Evolutionary conservation across 1,139 yeast genomes (phyloP).

Genomic region (Ogataea hybrid): DNA sequence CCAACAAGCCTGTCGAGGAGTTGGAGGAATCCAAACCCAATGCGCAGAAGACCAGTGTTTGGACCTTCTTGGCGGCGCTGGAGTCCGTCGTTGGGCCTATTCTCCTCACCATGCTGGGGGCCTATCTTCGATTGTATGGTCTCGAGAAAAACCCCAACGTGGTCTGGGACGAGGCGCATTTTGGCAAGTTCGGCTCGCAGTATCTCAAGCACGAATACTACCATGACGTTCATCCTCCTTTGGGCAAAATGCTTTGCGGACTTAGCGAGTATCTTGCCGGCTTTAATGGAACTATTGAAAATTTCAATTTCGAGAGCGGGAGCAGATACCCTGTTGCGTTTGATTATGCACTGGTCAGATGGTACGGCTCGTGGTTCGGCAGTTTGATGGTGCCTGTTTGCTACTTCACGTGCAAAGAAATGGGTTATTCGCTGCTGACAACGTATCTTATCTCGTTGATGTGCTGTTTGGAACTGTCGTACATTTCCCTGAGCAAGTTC

Average conservation of each 20-base stretch:
- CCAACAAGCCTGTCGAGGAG: no score
- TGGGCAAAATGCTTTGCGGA: slow-evolving; percentile 70
- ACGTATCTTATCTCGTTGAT: slow-evolving; percentile 54
- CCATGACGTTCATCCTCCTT: slow-evolving; percentile 79
- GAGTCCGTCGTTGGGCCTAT: slow-evolving; percentile 55
- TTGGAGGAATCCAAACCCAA: no score
- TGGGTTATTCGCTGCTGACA: slow-evolving; percentile 46
- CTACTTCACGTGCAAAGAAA: slow-evolving; percentile 52
- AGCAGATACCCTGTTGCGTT: slow-evolving; percentile 50
- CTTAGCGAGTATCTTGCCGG: slow-evolving; percentile 67
- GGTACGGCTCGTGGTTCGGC: slow-evolving; percentile 64
- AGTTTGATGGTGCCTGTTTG: slow-evolving; percentile 63
- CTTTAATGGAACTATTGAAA: slow-evolving; percentile 49
- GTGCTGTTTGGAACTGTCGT: slow-evolving; percentile 65
- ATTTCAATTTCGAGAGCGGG: slow-evolving; percentile 65
- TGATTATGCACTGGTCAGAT: slow-evolving; percentile 59
- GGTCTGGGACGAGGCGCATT: slow-evolving; percentile 97
- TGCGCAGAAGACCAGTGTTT: background rate
- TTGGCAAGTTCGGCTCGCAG: slow-evolving; percentile 52
- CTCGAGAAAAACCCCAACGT: slow-evolving; percentile 66
- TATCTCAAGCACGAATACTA: slow-evolving; percentile 65
- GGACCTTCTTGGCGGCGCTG: slow-evolving; percentile 18
- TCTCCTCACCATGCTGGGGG: slow-evolving; percentile 48
- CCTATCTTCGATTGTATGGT: slow-evolving; percentile 63
- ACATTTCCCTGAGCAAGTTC: slow-evolving; percentile 65